phyloP scores from a whole-genome alignment of 2,329 filamentous ascomycete species.

The Talaromyces sp. region DNA sequence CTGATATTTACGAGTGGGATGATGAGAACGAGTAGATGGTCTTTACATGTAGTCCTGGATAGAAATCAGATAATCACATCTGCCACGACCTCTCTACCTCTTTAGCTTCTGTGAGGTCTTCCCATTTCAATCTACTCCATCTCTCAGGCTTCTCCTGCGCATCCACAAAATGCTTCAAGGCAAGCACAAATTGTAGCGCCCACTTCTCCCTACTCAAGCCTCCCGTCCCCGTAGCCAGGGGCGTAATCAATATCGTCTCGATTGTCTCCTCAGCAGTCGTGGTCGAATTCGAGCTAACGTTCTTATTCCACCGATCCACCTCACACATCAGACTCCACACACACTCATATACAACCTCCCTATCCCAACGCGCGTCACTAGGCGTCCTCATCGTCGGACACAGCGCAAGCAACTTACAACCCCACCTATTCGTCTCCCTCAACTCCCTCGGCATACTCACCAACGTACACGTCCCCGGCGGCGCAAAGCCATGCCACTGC shows the following conservation, averaged over 20 bases:
- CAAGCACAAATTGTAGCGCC: slow-evolving; percentile 51
- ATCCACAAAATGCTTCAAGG: slow-evolving; percentile 52
- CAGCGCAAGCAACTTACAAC: slow-evolving; percentile 46
- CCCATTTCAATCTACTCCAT: slow-evolving; percentile 45
- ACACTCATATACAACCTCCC: slow-evolving; percentile 55
- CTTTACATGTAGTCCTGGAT: not conserved
- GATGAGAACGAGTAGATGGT: not conserved
- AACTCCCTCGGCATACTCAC: slow-evolving; percentile 45
- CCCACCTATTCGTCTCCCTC: slow-evolving; percentile 38
- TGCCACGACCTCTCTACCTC: slow-evolving; percentile 31
- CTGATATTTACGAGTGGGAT: not conserved
- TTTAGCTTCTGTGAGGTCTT: slow-evolving; percentile 25
- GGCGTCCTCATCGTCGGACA: slow-evolving; percentile 56
- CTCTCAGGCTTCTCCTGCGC: slow-evolving; percentile 43
- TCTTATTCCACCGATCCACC: slow-evolving; percentile 49
- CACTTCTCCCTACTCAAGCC: slow-evolving; percentile 46
- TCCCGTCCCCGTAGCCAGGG: slow-evolving; percentile 51
- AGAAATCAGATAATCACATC: not conserved
- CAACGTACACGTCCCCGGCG: slow-evolving; percentile 51
- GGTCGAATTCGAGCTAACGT: not conserved
- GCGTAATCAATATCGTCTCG: slow-evolving; percentile 49
- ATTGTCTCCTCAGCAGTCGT: slow-evolving; percentile 30
- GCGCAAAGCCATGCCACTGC: slow-evolving; percentile 50
- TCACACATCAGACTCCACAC: slow-evolving; percentile 52
- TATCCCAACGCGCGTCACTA: slow-evolving; percentile 46